Conservation (phyloP, 345 rosid genomes). For the Ailanthus altissimus region DNA sequence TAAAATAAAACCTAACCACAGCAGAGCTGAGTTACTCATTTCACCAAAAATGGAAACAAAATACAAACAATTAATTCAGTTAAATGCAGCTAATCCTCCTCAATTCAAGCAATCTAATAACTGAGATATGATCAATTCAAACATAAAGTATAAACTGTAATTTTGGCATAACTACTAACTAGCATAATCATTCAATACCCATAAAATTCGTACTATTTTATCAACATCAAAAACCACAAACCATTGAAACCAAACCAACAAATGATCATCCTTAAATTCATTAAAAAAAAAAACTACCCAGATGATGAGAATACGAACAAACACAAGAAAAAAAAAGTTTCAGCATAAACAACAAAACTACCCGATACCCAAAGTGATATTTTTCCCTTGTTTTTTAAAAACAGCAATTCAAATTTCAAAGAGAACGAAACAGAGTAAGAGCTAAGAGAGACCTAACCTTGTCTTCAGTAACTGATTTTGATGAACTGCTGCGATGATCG, state of each 20-base stretch:
- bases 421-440: not conserved
- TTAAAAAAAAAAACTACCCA: not conserved
- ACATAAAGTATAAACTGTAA: not conserved
- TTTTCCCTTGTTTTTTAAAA: not conserved
- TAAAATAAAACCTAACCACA: not conserved
- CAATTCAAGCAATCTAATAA: not conserved
- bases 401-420: not conserved
- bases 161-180: not conserved
- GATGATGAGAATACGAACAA: not conserved
- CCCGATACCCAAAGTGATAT: not conserved
- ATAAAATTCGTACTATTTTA: not conserved
- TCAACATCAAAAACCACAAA: not conserved
- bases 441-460: constrained; percentile 38
- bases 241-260: not conserved
- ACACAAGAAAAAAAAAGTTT: not conserved
- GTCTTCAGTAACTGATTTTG: too few species aligned
- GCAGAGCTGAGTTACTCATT: not conserved
- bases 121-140: not conserved
- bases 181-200: not conserved
- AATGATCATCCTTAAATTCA: too few species aligned
- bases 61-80: too few species aligned
- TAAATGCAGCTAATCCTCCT: too few species aligned
- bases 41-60: not conserved
- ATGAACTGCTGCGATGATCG: too few species aligned
- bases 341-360: not conserved